phyloP scores from a whole-genome alignment of 495 filamentous ascomycete species.

The Xylona heveae region DNA sequence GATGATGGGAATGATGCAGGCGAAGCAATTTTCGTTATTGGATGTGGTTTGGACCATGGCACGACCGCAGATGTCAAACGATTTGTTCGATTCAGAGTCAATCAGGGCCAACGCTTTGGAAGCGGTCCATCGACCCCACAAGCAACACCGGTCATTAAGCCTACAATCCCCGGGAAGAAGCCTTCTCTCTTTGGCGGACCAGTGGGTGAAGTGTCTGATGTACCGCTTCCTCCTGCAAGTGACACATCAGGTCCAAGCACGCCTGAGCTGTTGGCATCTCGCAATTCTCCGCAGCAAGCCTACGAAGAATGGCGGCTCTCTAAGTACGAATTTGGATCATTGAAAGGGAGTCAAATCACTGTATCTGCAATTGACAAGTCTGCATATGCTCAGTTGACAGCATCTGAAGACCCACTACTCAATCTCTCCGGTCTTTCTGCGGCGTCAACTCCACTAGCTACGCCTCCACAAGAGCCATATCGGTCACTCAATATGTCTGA shows the following conservation, averaged over 20 bases:
- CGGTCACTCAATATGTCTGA: constrained; percentile 20
- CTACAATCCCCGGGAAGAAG: constrained; percentile 8
- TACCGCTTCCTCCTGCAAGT: constrained; percentile 7
- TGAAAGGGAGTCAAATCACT: constrained; percentile 37
- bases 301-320: constrained; percentile 40
- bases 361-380: constrained; percentile 59
- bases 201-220: constrained; percentile 7
- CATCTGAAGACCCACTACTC: constrained; percentile 55
- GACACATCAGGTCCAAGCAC: constrained; percentile 4
- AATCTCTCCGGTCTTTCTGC: constrained; percentile 30
- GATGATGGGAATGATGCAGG: constrained; percentile 53
- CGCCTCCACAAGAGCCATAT: constrained; percentile 30
- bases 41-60: constrained; percentile 41
- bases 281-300: neutral
- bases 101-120: constrained; percentile 8
- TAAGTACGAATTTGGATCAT: constrained; percentile 29
- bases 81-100: constrained; percentile 23
- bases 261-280: constrained; percentile 1
- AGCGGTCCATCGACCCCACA: neutral
- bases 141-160: constrained; percentile 1
- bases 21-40: constrained; percentile 53
- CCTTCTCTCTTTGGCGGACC: constrained; percentile 20
- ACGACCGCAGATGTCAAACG: constrained; percentile 26
- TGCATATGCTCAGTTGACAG: constrained; percentile 40
- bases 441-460: constrained; percentile 32